Conservation (phyloP, 495 filamentous ascomycete species). For the Podospora bellae-mahoneyi region DNA sequence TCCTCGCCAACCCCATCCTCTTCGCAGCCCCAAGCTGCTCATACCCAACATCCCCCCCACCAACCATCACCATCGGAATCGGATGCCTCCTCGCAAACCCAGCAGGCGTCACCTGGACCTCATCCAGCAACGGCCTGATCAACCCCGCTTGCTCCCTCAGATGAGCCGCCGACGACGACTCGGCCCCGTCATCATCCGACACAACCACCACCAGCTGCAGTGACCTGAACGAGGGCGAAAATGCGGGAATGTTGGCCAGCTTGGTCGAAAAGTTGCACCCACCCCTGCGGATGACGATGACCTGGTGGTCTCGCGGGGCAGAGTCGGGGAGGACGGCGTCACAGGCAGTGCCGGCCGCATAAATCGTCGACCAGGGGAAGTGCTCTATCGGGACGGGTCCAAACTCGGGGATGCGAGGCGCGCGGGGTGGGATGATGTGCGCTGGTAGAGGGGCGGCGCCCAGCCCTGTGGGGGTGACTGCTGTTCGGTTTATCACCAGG, state of each 20-base stretch:
- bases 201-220: conserved; percentile 83
- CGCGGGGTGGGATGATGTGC: conserved; percentile 49
- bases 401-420: conserved; percentile 39
- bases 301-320: conserved; percentile 63
- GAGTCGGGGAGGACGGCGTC: conserved; percentile 56
- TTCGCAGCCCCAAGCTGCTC: conserved; percentile 57
- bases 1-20: conserved; percentile 67
- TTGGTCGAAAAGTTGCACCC: conserved; percentile 83
- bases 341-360: conserved; percentile 69
- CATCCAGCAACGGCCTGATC: conserved; percentile 72
- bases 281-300: conserved; percentile 81
- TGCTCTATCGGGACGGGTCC: conserved; percentile 27
- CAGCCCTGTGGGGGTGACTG: conserved; percentile 66
- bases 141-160: conserved; percentile 17
- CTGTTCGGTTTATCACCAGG: conserved; percentile 48
- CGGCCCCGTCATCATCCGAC: conserved; percentile 56
- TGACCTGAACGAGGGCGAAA: conserved; percentile 53
- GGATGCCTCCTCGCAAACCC: conserved; percentile 70
- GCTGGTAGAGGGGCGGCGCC: conserved; percentile 75
- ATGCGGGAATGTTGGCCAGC: conserved; percentile 75
- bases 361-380: conserved; percentile 66
- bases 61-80: conserved; percentile 82
- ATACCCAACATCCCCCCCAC: conserved; percentile 67
- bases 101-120: conserved; percentile 63
- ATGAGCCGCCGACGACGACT: conserved; percentile 25